Percentiles rank a stretch among this genome's conserved stretches.
Conservation (phyloP, 2,329 filamentous ascomycete species). For the Trichothecium sympodiale region DNA sequence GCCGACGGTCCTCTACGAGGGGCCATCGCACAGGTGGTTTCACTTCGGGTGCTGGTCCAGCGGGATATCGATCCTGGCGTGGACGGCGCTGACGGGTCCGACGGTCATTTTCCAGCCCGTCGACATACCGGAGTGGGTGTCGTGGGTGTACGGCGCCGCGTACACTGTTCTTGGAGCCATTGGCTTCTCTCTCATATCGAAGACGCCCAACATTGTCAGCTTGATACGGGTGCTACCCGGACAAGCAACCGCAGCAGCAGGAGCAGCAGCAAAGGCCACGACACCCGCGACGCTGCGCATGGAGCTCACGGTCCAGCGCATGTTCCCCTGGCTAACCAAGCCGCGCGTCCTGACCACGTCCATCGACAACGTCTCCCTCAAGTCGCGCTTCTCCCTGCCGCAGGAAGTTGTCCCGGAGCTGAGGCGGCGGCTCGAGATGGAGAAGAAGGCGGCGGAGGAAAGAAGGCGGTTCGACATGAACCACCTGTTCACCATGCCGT, state of each 20-base stretch:
- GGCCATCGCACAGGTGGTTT: conserved; percentile 52
- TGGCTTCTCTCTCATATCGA: conserved; percentile 47
- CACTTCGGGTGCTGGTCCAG: conserved; percentile 48
- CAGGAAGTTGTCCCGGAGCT: conserved; percentile 24
- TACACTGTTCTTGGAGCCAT: conserved; percentile 49
- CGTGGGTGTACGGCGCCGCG: conserved; percentile 43
- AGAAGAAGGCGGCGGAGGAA: conserved; percentile 25
- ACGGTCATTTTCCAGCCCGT: conserved; percentile 26
- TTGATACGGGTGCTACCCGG: conserved; percentile 43
- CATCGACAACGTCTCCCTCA: conserved; percentile 21
- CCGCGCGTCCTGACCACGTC: conserved; percentile 28
- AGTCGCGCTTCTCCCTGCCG: conserved; percentile 26
- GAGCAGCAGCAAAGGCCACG: conserved; percentile 6
- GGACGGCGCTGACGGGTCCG: conserved; percentile 23
- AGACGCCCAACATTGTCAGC: conserved; percentile 46
- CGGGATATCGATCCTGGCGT: conserved; percentile 28
- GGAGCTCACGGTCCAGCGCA: conserved; percentile 39
- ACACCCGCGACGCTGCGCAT: conserved; percentile 15
- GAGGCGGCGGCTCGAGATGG: conserved; percentile 10
- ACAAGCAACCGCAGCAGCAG: conserved; percentile 5
- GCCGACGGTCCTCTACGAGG: conserved; percentile 52
- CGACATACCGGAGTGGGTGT: conserved; percentile 44
- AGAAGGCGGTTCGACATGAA: conserved; percentile 39
- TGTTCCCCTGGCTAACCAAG: conserved; percentile 32
- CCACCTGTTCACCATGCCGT: conserved; percentile 46